Evolutionary conservation across 2,329 filamentous ascomycete species (phyloP).

Genomic region (Colletotrichum eremochloae): DNA sequence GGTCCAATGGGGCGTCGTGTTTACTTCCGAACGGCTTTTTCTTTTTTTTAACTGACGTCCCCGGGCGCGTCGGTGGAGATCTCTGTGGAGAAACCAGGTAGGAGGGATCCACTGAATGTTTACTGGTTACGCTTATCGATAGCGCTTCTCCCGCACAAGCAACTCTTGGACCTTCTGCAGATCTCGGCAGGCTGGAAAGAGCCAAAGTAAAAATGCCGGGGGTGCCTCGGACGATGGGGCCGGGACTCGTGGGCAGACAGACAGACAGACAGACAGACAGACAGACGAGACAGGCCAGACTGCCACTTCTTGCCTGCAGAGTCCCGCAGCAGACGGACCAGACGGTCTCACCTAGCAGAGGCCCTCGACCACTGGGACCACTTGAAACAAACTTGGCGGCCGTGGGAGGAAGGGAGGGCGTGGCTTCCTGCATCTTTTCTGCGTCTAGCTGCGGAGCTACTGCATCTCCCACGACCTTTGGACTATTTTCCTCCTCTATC

Average conservation of each 20-base stretch:
- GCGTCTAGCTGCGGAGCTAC: constrained; percentile 9
- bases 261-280: not conserved
- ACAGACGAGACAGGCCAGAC: not conserved
- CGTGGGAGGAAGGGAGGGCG: no score
- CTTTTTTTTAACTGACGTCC: not conserved
- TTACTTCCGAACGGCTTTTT: not conserved
- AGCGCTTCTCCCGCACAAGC: constrained; percentile 34
- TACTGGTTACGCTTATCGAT: constrained; percentile 31
- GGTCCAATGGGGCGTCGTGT: constrained; percentile 8
- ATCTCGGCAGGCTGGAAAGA: constrained; percentile 3
- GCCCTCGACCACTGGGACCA: constrained; percentile 28
- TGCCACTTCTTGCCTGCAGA: constrained; percentile 2
- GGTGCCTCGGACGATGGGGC: constrained; percentile 25
- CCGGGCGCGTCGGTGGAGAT: constrained; percentile 13
- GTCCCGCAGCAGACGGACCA: constrained; percentile 22
- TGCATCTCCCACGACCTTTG: constrained; percentile 11
- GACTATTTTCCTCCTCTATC: not conserved
- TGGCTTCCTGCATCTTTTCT: constrained; percentile 1
- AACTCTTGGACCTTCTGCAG: constrained; percentile 17
- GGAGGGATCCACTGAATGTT: not conserved
- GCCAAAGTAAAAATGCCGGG: not conserved
- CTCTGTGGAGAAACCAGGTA: not conserved
- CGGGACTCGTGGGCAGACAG: constrained; percentile 18
- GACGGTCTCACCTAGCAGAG: constrained; percentile 33
- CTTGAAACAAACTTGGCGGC: constrained; percentile 32